Evolutionary conservation across 371 early-diverging fungal species (phyloP).

Genomic region (Cokeromyces recurvatus): DNA sequence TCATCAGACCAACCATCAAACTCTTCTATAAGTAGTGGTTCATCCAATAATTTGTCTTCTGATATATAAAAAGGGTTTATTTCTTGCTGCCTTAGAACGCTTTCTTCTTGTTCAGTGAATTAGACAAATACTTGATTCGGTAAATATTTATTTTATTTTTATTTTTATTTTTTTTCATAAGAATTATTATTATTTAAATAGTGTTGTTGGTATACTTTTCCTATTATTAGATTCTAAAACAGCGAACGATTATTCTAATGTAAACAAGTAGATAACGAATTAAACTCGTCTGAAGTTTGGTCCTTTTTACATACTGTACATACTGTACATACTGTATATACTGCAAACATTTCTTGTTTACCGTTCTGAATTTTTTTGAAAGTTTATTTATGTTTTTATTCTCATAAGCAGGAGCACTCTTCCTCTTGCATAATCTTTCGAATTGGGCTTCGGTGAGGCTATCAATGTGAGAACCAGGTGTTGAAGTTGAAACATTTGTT

Average conservation of each 20-base stretch:
- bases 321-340: conserved; percentile 6
- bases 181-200: neutral
- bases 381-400: conserved; percentile 3
- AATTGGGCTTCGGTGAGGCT: conserved; percentile 2
- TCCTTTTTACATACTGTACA: conserved; percentile 71
- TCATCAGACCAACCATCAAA: conserved; percentile 48
- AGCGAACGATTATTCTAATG: conserved; percentile 75
- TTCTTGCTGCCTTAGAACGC: too few species aligned
- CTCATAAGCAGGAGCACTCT: conserved; percentile 5
- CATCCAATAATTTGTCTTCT: conserved; percentile 12
- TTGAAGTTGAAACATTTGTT: conserved; percentile 4
- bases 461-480: conserved; percentile 7
- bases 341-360: conserved; percentile 5
- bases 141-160: too few species aligned
- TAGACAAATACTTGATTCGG: too few species aligned
- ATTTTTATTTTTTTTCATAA: neutral
- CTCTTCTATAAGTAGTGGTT: too few species aligned
- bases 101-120: too few species aligned
- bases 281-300: conserved; percentile 83
- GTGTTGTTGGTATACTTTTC: neutral
- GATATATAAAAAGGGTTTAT: conserved; percentile 1
- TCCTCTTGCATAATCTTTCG: conserved; percentile 5
- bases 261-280: conserved; percentile 71
- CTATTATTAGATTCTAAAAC: conserved; percentile 34
- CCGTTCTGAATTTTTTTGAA: neutral